A percentile compares a stretch with the other conserved stretches of the same genome.
Evolutionary conservation across 305 asterid genomes (phyloP).

Genomic region (Fraxinus floribunda): DNA sequence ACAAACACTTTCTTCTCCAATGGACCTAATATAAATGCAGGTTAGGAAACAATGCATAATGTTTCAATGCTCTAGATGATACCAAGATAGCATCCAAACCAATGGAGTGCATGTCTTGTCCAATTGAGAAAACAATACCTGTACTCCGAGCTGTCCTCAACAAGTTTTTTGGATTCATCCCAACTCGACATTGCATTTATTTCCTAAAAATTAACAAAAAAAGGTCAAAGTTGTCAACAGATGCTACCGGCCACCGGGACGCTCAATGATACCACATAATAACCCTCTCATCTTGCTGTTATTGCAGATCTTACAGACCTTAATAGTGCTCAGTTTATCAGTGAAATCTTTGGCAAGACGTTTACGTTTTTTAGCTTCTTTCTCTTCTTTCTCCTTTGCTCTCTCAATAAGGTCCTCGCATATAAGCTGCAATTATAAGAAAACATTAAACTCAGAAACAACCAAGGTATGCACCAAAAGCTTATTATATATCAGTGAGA

Average conservation of each 20-base stretch:
- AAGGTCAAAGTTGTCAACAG: not conserved
- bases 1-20: slow-evolving; percentile 78
- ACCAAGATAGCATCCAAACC: not conserved
- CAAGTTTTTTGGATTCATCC: slow-evolving; percentile 79
- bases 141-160: slow-evolving; percentile 83
- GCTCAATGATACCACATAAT: slow-evolving; percentile 6
- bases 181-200: slow-evolving; percentile 66
- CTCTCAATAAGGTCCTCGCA: slow-evolving; percentile 83
- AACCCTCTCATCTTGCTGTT: slow-evolving; percentile 14
- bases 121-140: slow-evolving; percentile 46
- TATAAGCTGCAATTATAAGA: slow-evolving; percentile 58
- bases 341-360: slow-evolving; percentile 82
- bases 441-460: slow-evolving; percentile 3
- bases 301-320: slow-evolving; percentile 48
- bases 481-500: not conserved
- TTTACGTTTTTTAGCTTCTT: slow-evolving; percentile 83
- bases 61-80: slow-evolving; percentile 12
- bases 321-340: slow-evolving; percentile 65
- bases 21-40: slow-evolving; percentile 49
- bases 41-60: slow-evolving; percentile 8
- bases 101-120: slow-evolving; percentile 7
- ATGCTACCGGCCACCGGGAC: not conserved
- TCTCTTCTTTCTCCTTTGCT: slow-evolving; percentile 96
- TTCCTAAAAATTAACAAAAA: slow-evolving; percentile 48
- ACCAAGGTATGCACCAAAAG: slow-evolving; percentile 9